Conservation (phyloP, 2,329 filamentous ascomycete species). For the Colletotrichum sp. region DNA sequence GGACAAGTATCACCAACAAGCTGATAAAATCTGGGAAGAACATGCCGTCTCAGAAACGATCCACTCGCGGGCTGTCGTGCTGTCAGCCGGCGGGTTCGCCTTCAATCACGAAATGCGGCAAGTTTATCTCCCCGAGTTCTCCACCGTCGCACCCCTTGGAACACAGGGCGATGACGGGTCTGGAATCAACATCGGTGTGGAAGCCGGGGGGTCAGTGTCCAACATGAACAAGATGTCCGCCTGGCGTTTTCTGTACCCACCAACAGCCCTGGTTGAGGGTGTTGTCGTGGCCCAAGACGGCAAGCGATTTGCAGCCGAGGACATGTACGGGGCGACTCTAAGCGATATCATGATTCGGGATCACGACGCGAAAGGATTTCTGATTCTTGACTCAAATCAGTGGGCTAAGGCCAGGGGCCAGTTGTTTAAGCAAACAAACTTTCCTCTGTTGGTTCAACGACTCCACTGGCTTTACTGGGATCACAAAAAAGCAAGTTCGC, state of each 20-base stretch:
- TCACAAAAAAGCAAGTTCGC: not conserved
- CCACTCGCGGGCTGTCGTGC: not conserved
- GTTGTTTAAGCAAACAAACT: conserved; percentile 9
- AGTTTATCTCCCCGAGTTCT: not conserved
- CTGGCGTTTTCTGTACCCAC: conserved; percentile 12
- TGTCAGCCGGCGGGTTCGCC: conserved; percentile 14
- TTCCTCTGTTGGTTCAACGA: not conserved
- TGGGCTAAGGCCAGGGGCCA: conserved; percentile 4
- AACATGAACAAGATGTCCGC: conserved; percentile 11
- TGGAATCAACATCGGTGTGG: conserved; percentile 11
- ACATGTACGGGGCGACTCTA: conserved; percentile 9
- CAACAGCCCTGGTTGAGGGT: conserved; percentile 11
- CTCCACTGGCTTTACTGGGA: not conserved
- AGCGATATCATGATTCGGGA: conserved; percentile 6
- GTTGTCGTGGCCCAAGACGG: conserved; percentile 7
- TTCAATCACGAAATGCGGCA: conserved; percentile 5
- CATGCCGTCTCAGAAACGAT: not conserved
- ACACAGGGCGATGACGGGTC: conserved; percentile 16
- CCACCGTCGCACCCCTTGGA: not conserved
- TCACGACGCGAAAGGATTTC: not conserved
- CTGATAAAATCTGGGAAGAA: not conserved
- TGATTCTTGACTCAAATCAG: conserved; percentile 18
- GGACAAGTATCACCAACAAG: not conserved
- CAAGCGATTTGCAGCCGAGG: not conserved
- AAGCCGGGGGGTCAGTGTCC: not conserved